Base-by-base conservation (phyloP, 2,329 filamentous ascomycete species). In the Elsinoe perseae region DNA sequence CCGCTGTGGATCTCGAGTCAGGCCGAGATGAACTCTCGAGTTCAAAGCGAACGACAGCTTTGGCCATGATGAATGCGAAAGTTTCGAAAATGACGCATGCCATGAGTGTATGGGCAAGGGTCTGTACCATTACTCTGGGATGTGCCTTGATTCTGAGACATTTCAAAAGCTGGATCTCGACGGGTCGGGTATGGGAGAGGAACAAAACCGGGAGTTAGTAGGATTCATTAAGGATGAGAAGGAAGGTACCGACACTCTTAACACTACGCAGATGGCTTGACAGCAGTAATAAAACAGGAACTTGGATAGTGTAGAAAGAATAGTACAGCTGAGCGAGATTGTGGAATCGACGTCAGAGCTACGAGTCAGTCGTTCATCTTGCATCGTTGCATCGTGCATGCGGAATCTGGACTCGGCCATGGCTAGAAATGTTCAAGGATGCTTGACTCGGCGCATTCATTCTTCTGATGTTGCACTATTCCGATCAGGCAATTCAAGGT, bases 101-200 rank as follows among this genome's bases (percentile, higher is more conserved):
- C 43, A 8, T 30, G 43, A 28, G 4, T 36, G 12, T 9, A 36
- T 38, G 20, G 25, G 30, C 14, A 52, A 38, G 48, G 48, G 28
- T 52, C 48, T 25, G 30, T 36, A 44, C 32, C 48, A 38, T 25
- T 27, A 8, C 20, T 25, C 25, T 28, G 48, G 48, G 28, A 30
- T 52, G 48, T 52, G 48, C 48, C 48, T 52, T 38, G 48, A 52
- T 52, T 52, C n/a, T 52, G 48, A 52, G 48, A 52, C 48, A 52
- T 38, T 34, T 38, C n/a, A 30, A 12, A 30, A 30, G 28, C 12
- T 9, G 5, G 32, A 14, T 14, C 12, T 12, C n/a, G 32, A 9
- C 32, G 32, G 10, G 5, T 20, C 48, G 48, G 48, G 25, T n/a
- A 20, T n/a, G 12, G 25, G 25, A 25, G 20, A 38, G n/a, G 48